Conservation (phyloP, 1,139 yeast species). For the Pichia inconspicua region DNA sequence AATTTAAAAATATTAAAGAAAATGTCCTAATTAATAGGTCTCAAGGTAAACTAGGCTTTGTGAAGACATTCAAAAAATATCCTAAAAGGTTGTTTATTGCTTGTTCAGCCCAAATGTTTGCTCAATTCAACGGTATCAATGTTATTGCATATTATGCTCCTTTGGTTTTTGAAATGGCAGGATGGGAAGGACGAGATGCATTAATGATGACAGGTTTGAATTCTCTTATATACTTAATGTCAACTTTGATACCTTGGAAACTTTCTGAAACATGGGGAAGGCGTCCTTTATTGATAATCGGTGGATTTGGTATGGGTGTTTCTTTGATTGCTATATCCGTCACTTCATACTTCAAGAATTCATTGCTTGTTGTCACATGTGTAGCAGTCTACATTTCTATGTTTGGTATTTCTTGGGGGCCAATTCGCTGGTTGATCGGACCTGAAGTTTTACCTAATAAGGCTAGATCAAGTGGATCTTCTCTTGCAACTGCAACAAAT, state of each 20-base stretch:
- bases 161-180: slow-evolving; percentile 87
- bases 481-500: slow-evolving; percentile 83
- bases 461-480: slow-evolving; percentile 90
- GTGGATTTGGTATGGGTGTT: slow-evolving; percentile 72
- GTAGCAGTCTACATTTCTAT: slow-evolving; percentile 78
- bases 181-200: slow-evolving; percentile 86
- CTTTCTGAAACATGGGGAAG: slow-evolving; percentile 89
- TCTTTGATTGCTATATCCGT: slow-evolving; percentile 49
- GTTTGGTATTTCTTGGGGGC: slow-evolving; percentile 90
- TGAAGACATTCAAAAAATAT: slow-evolving; percentile 63
- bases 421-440: slow-evolving; percentile 82
- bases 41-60: slow-evolving; percentile 69
- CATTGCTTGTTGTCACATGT: slow-evolving; percentile 58
- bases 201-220: slow-evolving; percentile 91
- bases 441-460: slow-evolving; percentile 81
- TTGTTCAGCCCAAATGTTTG: slow-evolving; percentile 85
- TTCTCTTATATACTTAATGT: slow-evolving; percentile 60
- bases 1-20: slow-evolving; percentile 72
- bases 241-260: slow-evolving; percentile 89
- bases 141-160: slow-evolving; percentile 93
- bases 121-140: slow-evolving; percentile 88
- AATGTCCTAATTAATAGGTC: slow-evolving; percentile 68
- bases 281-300: slow-evolving; percentile 68
- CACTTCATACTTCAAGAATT: slow-evolving; percentile 6
- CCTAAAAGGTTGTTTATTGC: slow-evolving; percentile 79